phyloP scores from a whole-genome alignment of 116 monocot species.

The Zostera marina region DNA sequence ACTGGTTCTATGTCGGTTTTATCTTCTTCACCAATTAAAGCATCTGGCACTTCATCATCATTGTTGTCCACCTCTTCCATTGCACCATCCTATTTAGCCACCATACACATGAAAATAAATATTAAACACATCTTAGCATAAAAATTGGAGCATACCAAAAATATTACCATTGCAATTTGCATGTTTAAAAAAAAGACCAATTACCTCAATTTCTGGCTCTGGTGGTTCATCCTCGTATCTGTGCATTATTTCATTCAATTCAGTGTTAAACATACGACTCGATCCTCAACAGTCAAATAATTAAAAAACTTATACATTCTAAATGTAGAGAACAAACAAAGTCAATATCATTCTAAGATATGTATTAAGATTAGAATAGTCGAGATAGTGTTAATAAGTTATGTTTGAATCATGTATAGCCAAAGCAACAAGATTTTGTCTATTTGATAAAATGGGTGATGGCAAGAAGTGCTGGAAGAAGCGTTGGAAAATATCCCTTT shows the following conservation, averaged over 20 bases:
- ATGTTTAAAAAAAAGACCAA: slow-evolving; percentile 1
- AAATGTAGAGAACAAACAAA: no score
- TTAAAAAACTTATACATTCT: background rate
- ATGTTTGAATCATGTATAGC: no score
- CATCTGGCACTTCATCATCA: slow-evolving; percentile 54
- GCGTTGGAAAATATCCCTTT: no score
- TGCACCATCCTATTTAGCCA: slow-evolving; percentile 62
- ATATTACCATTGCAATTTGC: background rate
- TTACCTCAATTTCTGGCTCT: slow-evolving; percentile 88
- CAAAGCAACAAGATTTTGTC: no score
- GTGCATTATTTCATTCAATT: background rate
- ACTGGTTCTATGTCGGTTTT: slow-evolving; percentile 37
- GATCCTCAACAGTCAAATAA: background rate
- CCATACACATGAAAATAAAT: background rate
- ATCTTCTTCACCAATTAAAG: slow-evolving; percentile 59
- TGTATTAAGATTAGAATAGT: no score
- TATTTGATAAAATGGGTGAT: no score
- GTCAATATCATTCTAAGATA: no score
- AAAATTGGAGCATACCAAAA: background rate
- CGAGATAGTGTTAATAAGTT: no score
- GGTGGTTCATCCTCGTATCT: slow-evolving; percentile 97
- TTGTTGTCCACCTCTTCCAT: slow-evolving; percentile 57
- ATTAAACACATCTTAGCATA: background rate
- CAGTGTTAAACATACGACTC: background rate
- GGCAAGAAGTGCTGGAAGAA: no score